A percentile compares a stretch with the other conserved stretches of the same genome.
These are phyloP conservation scores for Monascus ruber DNA, from an alignment of 2,329 filamentous ascomycete species.

Conservation along the genomic window DNA sequence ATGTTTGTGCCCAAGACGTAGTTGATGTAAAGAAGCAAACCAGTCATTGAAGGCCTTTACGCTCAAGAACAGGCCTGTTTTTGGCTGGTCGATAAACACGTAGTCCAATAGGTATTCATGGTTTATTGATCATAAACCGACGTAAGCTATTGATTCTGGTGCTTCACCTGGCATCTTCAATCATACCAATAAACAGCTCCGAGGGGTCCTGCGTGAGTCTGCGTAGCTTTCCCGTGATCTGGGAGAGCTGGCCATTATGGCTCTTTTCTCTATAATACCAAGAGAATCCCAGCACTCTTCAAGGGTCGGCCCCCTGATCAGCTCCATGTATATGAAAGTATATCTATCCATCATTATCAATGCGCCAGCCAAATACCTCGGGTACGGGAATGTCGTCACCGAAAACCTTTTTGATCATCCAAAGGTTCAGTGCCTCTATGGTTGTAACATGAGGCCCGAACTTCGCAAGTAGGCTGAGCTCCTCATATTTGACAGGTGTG, in stretches of 20 bases:
- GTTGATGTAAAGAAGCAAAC: conserved; percentile 13
- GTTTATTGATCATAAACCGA: conserved; percentile 9
- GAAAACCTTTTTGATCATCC: conserved; percentile 10
- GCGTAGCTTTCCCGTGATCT: conserved; percentile 9
- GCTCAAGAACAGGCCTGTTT: conserved; percentile 10
- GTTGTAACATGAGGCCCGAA: conserved; percentile 10
- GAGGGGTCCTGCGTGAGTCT: conserved; percentile 9
- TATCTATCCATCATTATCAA: conserved; percentile 8
- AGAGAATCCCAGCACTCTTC: conserved; percentile 15
- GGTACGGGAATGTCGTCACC: conserved; percentile 20
- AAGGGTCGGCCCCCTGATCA: conserved; percentile 17
- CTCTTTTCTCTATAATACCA: conserved; percentile 1
- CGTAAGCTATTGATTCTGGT: neutral
- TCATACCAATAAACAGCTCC: conserved; percentile 12
- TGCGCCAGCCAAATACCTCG: conserved; percentile 27
- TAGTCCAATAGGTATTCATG: conserved; percentile 8
- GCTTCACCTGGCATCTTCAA: neutral
- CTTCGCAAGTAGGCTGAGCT: conserved; percentile 14
- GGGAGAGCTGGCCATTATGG: conserved; percentile 9
- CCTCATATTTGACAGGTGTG: conserved; percentile 7
- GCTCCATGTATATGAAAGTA: conserved; percentile 24
- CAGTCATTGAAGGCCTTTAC: conserved; percentile 17
- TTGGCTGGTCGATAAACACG: conserved; percentile 8
- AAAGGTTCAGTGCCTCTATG: conserved; percentile 14
- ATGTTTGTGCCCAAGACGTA: conserved; percentile 2